phyloP scores from a whole-genome alignment of 768 basidiomycete genomes.

The Trametes gibbosa region DNA sequence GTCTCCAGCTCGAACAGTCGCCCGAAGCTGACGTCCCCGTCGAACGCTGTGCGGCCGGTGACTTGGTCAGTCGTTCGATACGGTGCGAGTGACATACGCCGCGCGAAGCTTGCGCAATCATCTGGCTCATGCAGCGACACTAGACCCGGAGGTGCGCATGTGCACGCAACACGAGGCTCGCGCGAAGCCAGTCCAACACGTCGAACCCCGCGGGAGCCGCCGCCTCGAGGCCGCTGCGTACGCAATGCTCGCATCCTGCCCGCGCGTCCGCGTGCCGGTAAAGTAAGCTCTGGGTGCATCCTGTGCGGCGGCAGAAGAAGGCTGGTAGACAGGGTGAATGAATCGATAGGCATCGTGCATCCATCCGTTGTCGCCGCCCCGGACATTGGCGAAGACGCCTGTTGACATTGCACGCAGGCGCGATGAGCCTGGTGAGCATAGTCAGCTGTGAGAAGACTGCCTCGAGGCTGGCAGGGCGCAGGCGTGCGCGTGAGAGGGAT shows the following conservation, averaged over 20 bases:
- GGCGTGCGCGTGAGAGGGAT: background rate
- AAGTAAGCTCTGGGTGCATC: background rate
- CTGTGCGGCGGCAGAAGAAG: background rate
- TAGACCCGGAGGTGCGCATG: background rate
- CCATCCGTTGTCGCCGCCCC: no score
- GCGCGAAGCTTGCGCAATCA: background rate
- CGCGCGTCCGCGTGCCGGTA: background rate
- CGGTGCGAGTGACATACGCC: no score
- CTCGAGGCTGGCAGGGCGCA: conserved; percentile 14
- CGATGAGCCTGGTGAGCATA: background rate
- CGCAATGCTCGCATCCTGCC: no score
- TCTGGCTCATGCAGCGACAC: background rate
- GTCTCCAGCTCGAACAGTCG: no score
- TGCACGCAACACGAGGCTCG: conserved; percentile 3
- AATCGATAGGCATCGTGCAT: background rate
- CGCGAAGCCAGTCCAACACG: background rate
- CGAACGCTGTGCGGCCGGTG: no score
- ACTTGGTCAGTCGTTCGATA: no score
- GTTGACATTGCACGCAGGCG: background rate
- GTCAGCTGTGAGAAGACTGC: background rate
- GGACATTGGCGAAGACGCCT: background rate
- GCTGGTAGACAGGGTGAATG: background rate
- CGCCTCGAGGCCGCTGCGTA: conserved; percentile 13
- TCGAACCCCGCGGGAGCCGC: background rate
- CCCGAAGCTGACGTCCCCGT: no score